phyloP scores from a whole-genome alignment of 179 eudicot genomes.

The Spergularia azorica region DNA sequence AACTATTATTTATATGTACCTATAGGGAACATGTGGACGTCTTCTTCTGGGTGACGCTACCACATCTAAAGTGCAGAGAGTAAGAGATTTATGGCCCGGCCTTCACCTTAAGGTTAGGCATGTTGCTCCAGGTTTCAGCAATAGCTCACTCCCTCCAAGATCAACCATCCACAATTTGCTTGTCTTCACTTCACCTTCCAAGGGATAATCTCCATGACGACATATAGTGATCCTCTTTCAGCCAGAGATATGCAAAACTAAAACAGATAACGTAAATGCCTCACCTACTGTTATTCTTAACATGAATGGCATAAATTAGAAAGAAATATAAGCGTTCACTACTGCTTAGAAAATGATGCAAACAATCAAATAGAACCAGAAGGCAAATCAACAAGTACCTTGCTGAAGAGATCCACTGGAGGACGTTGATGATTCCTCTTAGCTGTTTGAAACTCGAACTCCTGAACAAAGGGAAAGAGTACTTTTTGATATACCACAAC shows the following conservation, averaged over 20 bases:
- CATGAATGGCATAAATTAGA: neutral
- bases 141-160: conserved; percentile 79
- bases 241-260: conserved; percentile 54
- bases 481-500: neutral
- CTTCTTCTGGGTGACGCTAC: conserved; percentile 65
- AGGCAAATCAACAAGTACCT: conserved; percentile 44
- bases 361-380: conserved; percentile 1
- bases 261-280: conserved; percentile 48
- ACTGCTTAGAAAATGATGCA: neutral
- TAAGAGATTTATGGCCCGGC: conserved; percentile 74
- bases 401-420: conserved; percentile 77
- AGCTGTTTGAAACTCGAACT: conserved; percentile 64
- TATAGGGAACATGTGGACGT: conserved; percentile 66
- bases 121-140: conserved; percentile 74
- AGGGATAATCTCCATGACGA: conserved; percentile 42
- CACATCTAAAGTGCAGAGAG: conserved; percentile 79
- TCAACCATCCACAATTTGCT: conserved; percentile 86
- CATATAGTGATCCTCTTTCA: conserved; percentile 69
- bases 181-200: conserved; percentile 41
- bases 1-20: conserved; percentile 31
- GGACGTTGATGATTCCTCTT: conserved; percentile 63
- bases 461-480: conserved; percentile 35
- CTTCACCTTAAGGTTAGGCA: conserved; percentile 74
- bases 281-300: neutral
- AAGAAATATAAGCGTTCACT: neutral